These are phyloP conservation scores for Microdochium bolleyi DNA, from an alignment of 2,329 filamentous ascomycete genomes.

Conservation along the genomic window DNA sequence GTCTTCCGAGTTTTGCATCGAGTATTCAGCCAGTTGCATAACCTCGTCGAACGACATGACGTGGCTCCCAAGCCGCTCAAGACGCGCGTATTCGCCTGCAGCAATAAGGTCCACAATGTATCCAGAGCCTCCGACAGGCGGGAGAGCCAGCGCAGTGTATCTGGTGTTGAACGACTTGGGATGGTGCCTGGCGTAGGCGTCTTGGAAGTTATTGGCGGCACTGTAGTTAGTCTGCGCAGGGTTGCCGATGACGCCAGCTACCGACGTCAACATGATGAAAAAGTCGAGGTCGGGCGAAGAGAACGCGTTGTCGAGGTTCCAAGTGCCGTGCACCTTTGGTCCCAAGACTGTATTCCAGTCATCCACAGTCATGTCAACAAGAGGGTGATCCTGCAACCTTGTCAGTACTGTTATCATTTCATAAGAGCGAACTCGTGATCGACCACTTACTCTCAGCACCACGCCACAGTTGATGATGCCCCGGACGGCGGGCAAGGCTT, in stretches of 20 bases:
- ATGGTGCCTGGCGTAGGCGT: constrained; percentile 5
- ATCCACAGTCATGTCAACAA: neutral
- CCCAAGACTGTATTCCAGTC: neutral
- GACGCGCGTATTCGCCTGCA: neutral
- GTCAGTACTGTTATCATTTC: neutral
- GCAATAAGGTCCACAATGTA: constrained; percentile 1
- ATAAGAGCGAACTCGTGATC: neutral
- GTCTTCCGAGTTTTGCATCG: constrained; percentile 3
- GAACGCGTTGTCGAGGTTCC: constrained; percentile 12
- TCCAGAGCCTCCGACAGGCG: neutral
- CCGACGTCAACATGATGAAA: constrained; percentile 31
- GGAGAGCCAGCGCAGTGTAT: neutral
- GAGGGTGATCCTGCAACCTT: neutral
- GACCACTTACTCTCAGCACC: constrained; percentile 12
- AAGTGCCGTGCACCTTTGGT: constrained; percentile 7
- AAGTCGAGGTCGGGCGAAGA: constrained; percentile 16
- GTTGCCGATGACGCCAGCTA: constrained; percentile 24
- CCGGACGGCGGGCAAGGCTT: constrained; percentile 18
- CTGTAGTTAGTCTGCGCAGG: constrained; percentile 27
- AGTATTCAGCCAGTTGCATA: constrained; percentile 1
- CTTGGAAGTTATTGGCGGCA: constrained; percentile 26
- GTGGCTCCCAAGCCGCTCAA: neutral
- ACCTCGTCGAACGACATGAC: constrained; percentile 2
- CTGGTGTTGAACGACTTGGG: neutral
- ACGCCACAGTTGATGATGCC: constrained; percentile 29